Percentiles rank a stretch among this genome's conserved stretches.
phyloP scores from a whole-genome alignment of 768 basidiomycete species.

The Termitomyces titanicus region DNA sequence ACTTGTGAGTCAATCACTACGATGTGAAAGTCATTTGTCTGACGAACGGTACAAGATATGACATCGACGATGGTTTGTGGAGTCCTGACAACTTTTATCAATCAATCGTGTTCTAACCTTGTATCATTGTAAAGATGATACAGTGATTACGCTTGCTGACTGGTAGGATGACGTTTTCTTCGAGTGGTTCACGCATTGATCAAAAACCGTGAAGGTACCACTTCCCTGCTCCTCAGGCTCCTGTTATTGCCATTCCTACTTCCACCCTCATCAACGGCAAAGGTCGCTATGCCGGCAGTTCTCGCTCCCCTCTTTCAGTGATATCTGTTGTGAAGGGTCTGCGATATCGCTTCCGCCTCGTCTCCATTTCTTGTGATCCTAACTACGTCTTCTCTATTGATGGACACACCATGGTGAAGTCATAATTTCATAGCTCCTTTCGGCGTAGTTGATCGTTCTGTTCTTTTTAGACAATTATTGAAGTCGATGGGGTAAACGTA shows the following conservation, averaged over 20 bases:
- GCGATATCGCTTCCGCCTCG: slow-evolving; percentile 41
- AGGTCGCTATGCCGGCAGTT: slow-evolving; percentile 31
- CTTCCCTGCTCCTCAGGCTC: slow-evolving; percentile 2
- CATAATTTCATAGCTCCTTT: neutral
- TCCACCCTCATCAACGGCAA: slow-evolving; percentile 38
- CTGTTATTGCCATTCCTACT: slow-evolving; percentile 20
- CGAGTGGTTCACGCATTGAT: neutral
- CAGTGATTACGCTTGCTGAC: slow-evolving; percentile 32
- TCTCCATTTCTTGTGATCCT: slow-evolving; percentile 35
- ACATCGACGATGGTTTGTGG: slow-evolving; percentile 28
- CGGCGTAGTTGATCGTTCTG: neutral
- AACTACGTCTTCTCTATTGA: slow-evolving; percentile 10
- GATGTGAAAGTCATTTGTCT: neutral
- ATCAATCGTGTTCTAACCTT: neutral
- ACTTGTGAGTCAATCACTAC: neutral
- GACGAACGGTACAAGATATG: slow-evolving; percentile 15
- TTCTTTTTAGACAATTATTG: slow-evolving; percentile 13
- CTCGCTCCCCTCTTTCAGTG: slow-evolving; percentile 26
- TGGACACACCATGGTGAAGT: slow-evolving; percentile 16
- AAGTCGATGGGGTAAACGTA: slow-evolving; percentile 23
- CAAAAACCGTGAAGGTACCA: neutral
- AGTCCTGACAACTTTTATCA: neutral
- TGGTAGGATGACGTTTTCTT: slow-evolving; percentile 31
- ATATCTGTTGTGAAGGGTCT: slow-evolving; percentile 25
- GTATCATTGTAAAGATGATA: slow-evolving; percentile 24